phyloP scores from a whole-genome alignment of 2,329 filamentous ascomycete species.

The Eurotiales sp. region DNA sequence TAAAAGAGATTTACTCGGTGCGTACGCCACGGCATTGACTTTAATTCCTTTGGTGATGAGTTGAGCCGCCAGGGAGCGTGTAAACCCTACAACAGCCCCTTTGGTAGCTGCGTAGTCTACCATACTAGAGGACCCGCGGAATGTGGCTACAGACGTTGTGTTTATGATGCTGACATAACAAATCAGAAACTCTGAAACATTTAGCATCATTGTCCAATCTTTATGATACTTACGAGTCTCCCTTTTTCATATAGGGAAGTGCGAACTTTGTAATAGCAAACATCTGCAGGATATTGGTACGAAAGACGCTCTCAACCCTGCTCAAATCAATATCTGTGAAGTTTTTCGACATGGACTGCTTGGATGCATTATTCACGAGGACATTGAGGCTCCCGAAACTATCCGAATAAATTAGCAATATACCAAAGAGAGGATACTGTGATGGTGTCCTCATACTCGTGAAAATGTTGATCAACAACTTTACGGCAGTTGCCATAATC shows the following conservation, averaged over 20 bases:
- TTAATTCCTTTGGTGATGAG: constrained; percentile 55
- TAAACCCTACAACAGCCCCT: constrained; percentile 57
- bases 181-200: background rate
- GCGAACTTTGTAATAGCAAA: constrained; percentile 59
- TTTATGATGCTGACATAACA: constrained; percentile 50
- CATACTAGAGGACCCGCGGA: constrained; percentile 49
- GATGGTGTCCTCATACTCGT: constrained; percentile 32
- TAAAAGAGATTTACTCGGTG: background rate
- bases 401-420: background rate
- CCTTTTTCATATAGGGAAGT: constrained; percentile 52
- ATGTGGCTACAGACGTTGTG: constrained; percentile 52
- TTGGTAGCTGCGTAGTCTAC: constrained; percentile 58
- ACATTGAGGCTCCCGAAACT: constrained; percentile 45
- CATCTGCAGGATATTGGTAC: constrained; percentile 55
- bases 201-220: background rate
- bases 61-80: constrained; percentile 50
- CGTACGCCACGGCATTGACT: constrained; percentile 47
- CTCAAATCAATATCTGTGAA: constrained; percentile 54
- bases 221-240: constrained; percentile 39
- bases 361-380: constrained; percentile 58
- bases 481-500: constrained; percentile 49
- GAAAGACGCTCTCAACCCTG: constrained; percentile 55
- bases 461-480: constrained; percentile 52
- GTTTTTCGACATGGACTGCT: constrained; percentile 53
- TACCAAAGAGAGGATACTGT: background rate